Conservation (phyloP, 208 protist species). For the Crithidia brevicula region DNA sequence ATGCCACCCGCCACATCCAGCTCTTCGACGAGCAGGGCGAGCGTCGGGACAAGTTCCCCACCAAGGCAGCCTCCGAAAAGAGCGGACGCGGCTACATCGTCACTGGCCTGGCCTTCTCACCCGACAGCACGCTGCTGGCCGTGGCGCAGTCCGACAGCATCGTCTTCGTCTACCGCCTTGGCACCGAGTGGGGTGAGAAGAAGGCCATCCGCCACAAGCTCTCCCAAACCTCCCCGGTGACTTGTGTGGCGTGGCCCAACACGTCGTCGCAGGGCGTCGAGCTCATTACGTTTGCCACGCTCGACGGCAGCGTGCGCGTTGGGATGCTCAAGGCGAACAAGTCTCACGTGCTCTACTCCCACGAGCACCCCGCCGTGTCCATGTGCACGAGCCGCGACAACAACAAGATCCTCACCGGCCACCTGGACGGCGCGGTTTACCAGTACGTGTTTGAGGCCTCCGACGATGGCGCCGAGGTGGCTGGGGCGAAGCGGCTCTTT, state of each 20-base stretch:
- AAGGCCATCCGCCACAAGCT: slow-evolving; percentile 99
- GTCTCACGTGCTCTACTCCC: slow-evolving; percentile 91
- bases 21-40: slow-evolving; percentile 96
- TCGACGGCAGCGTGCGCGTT: slow-evolving; percentile 96
- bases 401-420: slow-evolving; percentile 89
- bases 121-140: slow-evolving; percentile 95
- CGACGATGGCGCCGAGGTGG: slow-evolving; percentile 53
- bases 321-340: slow-evolving; percentile 95
- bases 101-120: slow-evolving; percentile 94
- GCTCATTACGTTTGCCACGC: slow-evolving; percentile 93
- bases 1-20: slow-evolving; percentile 87
- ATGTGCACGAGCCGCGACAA: slow-evolving; percentile 79
- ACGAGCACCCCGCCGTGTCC: slow-evolving; percentile 92
- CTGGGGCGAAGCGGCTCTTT: slow-evolving; percentile 83
- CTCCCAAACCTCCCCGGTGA: slow-evolving; percentile 86
- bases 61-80: slow-evolving; percentile 91
- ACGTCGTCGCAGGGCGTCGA: slow-evolving; percentile 89
- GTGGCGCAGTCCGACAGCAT: slow-evolving; percentile 97
- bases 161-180: slow-evolving; percentile 97
- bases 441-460: slow-evolving; percentile 91
- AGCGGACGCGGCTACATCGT: slow-evolving; percentile 88
- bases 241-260: slow-evolving; percentile 94
- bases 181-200: slow-evolving; percentile 96
- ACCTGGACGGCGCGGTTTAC: slow-evolving; percentile 93
- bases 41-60: slow-evolving; percentile 95